Evolutionary conservation across 2,329 filamentous ascomycete species (phyloP), one percentile per base, ranked within the genome.

Genomic region (Paecilomyces sp.): DNA sequence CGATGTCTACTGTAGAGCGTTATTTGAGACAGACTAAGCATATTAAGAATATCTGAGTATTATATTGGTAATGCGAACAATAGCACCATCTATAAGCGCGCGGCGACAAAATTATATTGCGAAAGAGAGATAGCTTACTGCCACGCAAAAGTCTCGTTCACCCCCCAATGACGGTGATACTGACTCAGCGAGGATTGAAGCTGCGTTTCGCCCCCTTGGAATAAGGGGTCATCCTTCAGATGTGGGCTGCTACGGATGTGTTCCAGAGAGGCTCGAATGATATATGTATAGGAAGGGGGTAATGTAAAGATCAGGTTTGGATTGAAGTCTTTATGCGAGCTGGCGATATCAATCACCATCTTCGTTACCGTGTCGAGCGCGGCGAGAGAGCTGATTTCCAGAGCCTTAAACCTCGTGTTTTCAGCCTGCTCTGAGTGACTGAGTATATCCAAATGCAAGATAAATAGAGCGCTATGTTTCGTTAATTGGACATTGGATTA

Each of bases 331-430:
- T 56, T 28, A 6, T 62, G 62, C 12, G 61, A 56, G 1, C 50
- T 50, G 12, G 57, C 61, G 50, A 68, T 63, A 34, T 68, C 66
- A 33, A 61, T 24, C 5, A 65, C 62, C 36, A 68, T 67, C 22
- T 63, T 67, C 18, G 62, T 62, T 11, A 61, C 51, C 7, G 64
- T 64, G 22, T 68, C 62, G 41, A 68, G 58, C 2, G 66, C 61
- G 2, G 47, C 56, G 12, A 56, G 31, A 5, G 66, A 66, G 59
- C 18, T 59, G 31, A 62, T 56, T 30, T 62, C 58, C 12, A 58
- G 57, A 1, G 58, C 57, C 33, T 57, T 58, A 55, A 25, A 56
- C 52, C 55, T 57, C 24, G 28, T 56, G 30, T 30, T 54, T 22
- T 36, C n/a, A 25, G 25, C 52, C 54, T 60, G 56, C 25, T 36